Evolutionary conservation across 164 flowering plant genomes (phyloP).

Genomic region (Amborella trichopoda): DNA sequence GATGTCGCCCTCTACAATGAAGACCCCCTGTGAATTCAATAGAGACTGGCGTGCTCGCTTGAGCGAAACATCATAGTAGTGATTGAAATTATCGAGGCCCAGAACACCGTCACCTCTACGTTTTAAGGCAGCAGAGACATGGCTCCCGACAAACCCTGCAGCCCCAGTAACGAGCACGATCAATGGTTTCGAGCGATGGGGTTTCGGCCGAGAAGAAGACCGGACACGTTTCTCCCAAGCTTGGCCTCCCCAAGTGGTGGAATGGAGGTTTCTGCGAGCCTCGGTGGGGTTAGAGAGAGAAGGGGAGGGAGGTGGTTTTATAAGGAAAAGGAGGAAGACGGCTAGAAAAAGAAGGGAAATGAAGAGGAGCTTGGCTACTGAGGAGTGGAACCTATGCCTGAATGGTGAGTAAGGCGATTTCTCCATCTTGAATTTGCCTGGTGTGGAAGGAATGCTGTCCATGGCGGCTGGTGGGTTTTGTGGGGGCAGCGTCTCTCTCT

Average conservation of each 20-base stretch:
- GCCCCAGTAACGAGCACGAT: conserved; percentile 90
- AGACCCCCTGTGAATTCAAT: conserved; percentile 54
- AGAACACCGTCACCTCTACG: conserved; percentile 86
- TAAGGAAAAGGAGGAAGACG: conserved; percentile 48
- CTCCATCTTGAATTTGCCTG: conserved; percentile 95
- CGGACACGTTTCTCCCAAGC: conserved; percentile 65
- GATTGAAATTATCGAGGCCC: conserved; percentile 77
- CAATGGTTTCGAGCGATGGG: conserved; percentile 49
- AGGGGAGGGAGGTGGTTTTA: conserved; percentile 20
- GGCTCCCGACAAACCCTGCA: conserved; percentile 88
- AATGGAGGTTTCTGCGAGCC: conserved; percentile 34
- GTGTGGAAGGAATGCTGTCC: conserved; percentile 70
- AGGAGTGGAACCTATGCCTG: conserved; percentile 28
- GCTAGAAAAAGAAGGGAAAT: conserved; percentile 52
- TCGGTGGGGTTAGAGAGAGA: conserved; percentile 22
- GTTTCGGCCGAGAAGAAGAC: conserved; percentile 39
- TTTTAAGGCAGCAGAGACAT: conserved; percentile 64
- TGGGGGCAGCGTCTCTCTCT: not conserved
- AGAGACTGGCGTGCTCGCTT: conserved; percentile 73
- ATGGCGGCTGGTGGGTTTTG: no score
- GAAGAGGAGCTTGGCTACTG: conserved; percentile 50
- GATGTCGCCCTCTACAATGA: conserved; percentile 84
- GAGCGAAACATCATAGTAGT: conserved; percentile 66
- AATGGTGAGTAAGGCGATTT: conserved; percentile 39
- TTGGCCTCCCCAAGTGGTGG: conserved; percentile 48